Conservation (phyloP, 768 basidiomycete species). For the Lepiota brunneoincarnata region DNA sequence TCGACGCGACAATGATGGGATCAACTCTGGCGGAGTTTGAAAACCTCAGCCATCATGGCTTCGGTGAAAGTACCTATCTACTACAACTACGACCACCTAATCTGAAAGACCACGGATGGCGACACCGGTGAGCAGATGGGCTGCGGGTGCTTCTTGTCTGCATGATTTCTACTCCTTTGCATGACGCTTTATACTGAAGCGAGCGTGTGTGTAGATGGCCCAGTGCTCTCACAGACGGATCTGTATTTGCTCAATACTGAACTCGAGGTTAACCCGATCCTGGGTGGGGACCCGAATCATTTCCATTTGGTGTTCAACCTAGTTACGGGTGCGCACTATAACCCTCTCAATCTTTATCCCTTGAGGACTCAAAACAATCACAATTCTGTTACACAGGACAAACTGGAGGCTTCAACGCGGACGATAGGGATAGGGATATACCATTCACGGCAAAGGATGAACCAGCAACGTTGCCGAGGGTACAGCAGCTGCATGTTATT, state of each 20-base stretch:
- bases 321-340: conserved; percentile 48
- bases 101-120: conserved; percentile 21
- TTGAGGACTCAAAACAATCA: too few species aligned
- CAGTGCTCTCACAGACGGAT: conserved; percentile 76
- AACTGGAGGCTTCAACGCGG: conserved; percentile 59
- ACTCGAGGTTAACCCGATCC: conserved; percentile 72
- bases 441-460: conserved; percentile 36
- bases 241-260: conserved; percentile 73
- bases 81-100: not conserved
- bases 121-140: conserved; percentile 39
- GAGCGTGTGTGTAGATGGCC: conserved; percentile 53
- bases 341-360: not conserved
- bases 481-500: conserved; percentile 37
- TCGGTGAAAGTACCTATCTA: too few species aligned
- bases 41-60: too few species aligned
- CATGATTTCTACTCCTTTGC: not conserved
- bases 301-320: conserved; percentile 77
- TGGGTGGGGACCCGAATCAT: conserved; percentile 41
- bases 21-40: too few species aligned
- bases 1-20: too few species aligned
- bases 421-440: conserved; percentile 57
- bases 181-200: not conserved
- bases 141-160: conserved; percentile 42
- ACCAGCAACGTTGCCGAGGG: conserved; percentile 17
- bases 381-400: conserved; percentile 52